Evolutionary conservation across 345 rosid species (phyloP), one percentile per base, ranked within the genome.

Genomic region (Excoecaria cochinchinensis): DNA sequence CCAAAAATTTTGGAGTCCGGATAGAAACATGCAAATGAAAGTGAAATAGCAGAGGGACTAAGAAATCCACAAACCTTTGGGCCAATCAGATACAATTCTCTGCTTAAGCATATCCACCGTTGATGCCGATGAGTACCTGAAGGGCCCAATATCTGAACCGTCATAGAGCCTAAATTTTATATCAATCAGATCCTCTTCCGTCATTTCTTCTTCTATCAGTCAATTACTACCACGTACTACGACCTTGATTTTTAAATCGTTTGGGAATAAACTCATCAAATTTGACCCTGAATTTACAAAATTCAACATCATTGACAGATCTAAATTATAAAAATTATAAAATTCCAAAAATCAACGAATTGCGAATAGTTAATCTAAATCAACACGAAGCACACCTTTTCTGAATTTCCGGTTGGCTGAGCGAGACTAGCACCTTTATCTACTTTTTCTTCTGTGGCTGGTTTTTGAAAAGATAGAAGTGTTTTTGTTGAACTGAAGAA

Each of bases 131-230:
- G 96, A 87, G 90, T 89, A 94, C 60, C 88, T 86, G 80, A 94
- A 90, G 0, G 98, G 98, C 9, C 98, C 98, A 85, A 94, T 86
- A 68, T 94, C 98, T 38, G 97, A 91, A 64, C 97, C 98, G 81
- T 94, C 98, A 77, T 86, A 94, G 64, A 94, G 81, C 87, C 96
- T 88, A 85, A 94, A 94, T 80, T 90, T 90, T 76, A 94, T 86
- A 84, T 94, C 97, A 64, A 90, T 82, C 65, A 89, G 84, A 58
- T 88, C 96, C 77, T 90, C 98, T 78, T 92, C 98, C 87, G 90
- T 86, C 98, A 90, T 92, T 79, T 65, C 55, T 73, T 21, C 66
- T 24, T 39, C 76, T 74, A 58, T 71, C 73, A 53, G 75, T 71
- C 75, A 69, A 59, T 66, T 66, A 53, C 74, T 75, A 67, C 81